Conservation (phyloP, 257 asterid genomes). For the Scutellaria baicalensis region DNA sequence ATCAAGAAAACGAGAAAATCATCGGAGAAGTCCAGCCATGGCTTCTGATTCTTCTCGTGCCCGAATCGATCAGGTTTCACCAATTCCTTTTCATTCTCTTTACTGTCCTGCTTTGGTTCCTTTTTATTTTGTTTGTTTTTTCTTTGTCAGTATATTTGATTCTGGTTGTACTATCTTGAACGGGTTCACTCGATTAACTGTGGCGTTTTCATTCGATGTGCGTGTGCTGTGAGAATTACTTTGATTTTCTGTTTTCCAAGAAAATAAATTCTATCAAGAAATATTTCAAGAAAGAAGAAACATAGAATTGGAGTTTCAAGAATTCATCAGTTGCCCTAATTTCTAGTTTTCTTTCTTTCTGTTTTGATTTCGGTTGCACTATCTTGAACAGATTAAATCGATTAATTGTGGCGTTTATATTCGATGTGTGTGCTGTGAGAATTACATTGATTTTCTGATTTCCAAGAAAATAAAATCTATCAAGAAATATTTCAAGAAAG, state of each 20-base stretch:
- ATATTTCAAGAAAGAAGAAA: no score
- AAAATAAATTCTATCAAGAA: background rate
- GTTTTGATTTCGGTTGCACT: background rate
- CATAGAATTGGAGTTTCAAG: no score
- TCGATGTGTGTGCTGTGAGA: background rate
- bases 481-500: background rate
- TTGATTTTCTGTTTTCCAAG: background rate
- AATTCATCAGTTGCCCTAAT: no score
- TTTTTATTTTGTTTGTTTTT: no score
- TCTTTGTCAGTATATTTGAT: background rate
- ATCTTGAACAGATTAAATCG: background rate
- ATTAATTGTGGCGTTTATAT: background rate
- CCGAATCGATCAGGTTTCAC: constrained; percentile 67
- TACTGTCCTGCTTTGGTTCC: background rate
- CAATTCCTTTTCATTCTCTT: background rate
- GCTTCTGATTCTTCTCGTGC: constrained; percentile 48
- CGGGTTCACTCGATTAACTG: background rate
- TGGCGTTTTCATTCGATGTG: background rate
- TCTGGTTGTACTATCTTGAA: background rate
- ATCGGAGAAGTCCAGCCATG: constrained; percentile 27
- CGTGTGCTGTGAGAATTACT: background rate
- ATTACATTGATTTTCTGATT: background rate
- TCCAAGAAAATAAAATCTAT: background rate
- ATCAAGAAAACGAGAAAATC: background rate
- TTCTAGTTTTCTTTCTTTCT: background rate